A percentile compares a stretch with the other conserved stretches of the same genome.
Conservation (phyloP, 164 flowering plant genomes). For the Saururus chinensis region DNA sequence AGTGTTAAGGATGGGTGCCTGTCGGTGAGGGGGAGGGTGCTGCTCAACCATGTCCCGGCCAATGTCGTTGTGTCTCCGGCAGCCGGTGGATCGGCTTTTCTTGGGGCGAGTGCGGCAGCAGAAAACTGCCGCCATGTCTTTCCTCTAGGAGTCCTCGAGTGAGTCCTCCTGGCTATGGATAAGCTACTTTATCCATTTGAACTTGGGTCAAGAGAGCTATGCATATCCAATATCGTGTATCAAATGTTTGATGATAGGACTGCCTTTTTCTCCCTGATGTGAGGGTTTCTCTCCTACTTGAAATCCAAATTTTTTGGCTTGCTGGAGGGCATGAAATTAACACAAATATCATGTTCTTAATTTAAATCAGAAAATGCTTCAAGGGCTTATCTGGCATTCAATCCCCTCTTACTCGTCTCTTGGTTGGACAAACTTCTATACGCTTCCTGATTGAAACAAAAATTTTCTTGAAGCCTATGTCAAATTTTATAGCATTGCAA, state of each 20-base stretch:
- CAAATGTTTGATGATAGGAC: too few relatives aligned
- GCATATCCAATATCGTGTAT: background rate
- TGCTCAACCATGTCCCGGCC: constrained; percentile 31
- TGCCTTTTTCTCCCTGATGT: too few relatives aligned
- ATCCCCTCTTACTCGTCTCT: too few relatives aligned
- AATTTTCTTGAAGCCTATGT: too few relatives aligned
- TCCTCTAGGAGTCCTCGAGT: constrained; percentile 39
- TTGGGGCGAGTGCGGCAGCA: constrained; percentile 31
- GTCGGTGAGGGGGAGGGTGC: constrained; percentile 32
- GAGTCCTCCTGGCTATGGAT: background rate
- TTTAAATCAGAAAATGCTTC: too few relatives aligned
- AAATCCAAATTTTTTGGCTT: background rate
- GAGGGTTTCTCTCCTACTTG: background rate
- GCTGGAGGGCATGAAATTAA: background rate
- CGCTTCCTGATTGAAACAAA: too few relatives aligned
- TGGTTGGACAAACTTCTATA: too few relatives aligned
- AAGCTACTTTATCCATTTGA: background rate
- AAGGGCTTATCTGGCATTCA: too few relatives aligned
- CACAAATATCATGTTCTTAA: too few relatives aligned
- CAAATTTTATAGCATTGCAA: too few relatives aligned
- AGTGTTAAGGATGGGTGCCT: constrained; percentile 23
- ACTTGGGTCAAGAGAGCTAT: background rate
- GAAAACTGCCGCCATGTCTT: constrained; percentile 32
- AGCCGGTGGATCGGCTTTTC: constrained; percentile 25
- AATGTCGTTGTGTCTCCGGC: constrained; percentile 32